Evolutionary conservation across 2,329 filamentous ascomycete genomes (phyloP).

Genomic region (Cladosporium sp.): DNA sequence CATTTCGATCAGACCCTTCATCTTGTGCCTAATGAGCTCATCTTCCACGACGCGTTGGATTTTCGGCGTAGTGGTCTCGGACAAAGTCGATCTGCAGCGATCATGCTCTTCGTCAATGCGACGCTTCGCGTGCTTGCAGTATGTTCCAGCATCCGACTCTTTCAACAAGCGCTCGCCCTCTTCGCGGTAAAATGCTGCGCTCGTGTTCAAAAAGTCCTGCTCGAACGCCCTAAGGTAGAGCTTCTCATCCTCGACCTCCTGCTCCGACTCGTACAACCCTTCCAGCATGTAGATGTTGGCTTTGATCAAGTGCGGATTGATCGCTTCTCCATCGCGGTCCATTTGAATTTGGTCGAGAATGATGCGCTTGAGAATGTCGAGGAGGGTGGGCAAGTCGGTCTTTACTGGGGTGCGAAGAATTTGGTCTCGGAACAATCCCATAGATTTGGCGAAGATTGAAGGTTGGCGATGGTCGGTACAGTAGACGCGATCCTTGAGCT

Average conservation of each 20-base stretch:
- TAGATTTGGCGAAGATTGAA: conserved; percentile 77
- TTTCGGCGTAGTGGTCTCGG: conserved; percentile 64
- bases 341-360: conserved; percentile 87
- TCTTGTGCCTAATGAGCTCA: conserved; percentile 70
- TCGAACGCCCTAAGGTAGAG: conserved; percentile 84
- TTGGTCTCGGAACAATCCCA: conserved; percentile 82
- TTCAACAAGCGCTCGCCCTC: conserved; percentile 73
- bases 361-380: conserved; percentile 72
- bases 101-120: conserved; percentile 76
- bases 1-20: conserved; percentile 76
- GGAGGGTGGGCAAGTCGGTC: conserved; percentile 50
- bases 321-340: conserved; percentile 84
- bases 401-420: conserved; percentile 63
- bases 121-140: conserved; percentile 69
- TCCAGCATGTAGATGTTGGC: conserved; percentile 88
- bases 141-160: conserved; percentile 74
- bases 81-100: conserved; percentile 77
- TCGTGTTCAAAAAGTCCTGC: conserved; percentile 66
- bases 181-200: conserved; percentile 65
- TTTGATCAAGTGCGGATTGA: conserved; percentile 76
- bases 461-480: conserved; percentile 67
- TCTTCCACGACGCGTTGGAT: conserved; percentile 74
- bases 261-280: conserved; percentile 73
- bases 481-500: conserved; percentile 64
- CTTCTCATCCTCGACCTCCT: conserved; percentile 71